Base-by-base conservation (phyloP, 2,329 filamentous ascomycete species). In the Phyllosticta paracitricarpa region DNA sequence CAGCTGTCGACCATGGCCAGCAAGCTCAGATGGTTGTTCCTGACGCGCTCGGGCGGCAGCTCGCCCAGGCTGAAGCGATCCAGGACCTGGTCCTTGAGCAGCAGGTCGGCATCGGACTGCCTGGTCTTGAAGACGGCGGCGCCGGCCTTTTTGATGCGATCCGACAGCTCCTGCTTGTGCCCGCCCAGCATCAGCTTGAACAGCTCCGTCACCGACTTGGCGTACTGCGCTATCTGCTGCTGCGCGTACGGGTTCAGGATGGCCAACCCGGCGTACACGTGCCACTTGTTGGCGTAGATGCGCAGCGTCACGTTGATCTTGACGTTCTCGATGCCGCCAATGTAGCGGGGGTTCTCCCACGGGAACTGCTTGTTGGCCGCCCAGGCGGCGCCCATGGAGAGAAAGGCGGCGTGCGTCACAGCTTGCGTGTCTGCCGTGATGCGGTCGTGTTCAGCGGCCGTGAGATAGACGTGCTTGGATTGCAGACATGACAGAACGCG, bases 211-310 rank as follows among this genome's bases (percentile, higher is more conserved):
- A 96, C 93, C 53, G 88, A 92, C 69, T 88, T 82, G 9, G 94
- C 93, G 73, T 97, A 99, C 78, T 97, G 92, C 61, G 88, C 84
- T 69, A 99, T 97, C 76, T 99, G 94, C 73, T 88, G 83, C 73
- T 89, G 89, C 3, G 94, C 94, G 62, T 91, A 88, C 0, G 94
- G 94, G 73, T 99, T 99, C 62, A 99, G 83, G 70, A 99, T 99
- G 10, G 95, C 94, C 8, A 99, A 86, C 0, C 94, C 94, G 22
- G 94, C 94, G 74, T 99, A 99, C 62, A 99, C 94, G 78, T 99
- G 95, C 95, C 95, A 99, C 76, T 97, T 99, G 75, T 97, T 96
- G 63, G 88, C 87, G 78, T 97, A 99, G 77, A 99, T 97, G 68
- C 94, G 91, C 66, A 99, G 80, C 67, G 91, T 97, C 67, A 97